Evolutionary conservation across 1,139 yeast species (phyloP).

Genomic region (Casaregolazyma lundiana): DNA sequence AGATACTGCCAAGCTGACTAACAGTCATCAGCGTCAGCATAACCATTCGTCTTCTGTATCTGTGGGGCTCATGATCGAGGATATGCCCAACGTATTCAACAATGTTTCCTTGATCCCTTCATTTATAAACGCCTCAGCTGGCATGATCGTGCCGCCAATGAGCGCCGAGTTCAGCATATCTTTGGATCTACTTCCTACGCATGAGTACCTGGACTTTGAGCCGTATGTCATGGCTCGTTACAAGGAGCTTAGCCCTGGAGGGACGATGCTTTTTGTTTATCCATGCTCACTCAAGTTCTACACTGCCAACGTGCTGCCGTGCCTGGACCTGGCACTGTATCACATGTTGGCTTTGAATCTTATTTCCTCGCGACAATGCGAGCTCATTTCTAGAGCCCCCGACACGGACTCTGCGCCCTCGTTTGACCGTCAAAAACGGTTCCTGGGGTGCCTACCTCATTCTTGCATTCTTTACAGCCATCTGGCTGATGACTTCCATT

Average conservation of each 20-base stretch:
- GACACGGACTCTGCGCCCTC: constrained; percentile 16
- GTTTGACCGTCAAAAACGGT: constrained; percentile 18
- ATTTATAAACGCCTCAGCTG: constrained; percentile 2
- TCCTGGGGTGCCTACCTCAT: constrained; percentile 15
- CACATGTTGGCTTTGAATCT: constrained; percentile 26
- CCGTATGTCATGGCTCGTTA: constrained; percentile 20
- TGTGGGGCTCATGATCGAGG: neutral
- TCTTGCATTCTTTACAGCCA: constrained; percentile 19
- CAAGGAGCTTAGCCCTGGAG: constrained; percentile 25
- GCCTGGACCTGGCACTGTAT: constrained; percentile 26
- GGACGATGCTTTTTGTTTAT: constrained; percentile 24
- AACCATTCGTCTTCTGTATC: neutral
- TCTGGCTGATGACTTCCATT: constrained; percentile 14
- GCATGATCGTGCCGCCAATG: constrained; percentile 24
- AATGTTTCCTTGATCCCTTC: constrained; percentile 11
- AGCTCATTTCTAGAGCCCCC: constrained; percentile 25
- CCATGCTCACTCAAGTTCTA: constrained; percentile 26
- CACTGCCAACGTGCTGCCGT: constrained; percentile 22
- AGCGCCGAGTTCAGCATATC: constrained; percentile 24
- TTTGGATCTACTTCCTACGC: constrained; percentile 26
- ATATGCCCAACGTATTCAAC: constrained; percentile 8
- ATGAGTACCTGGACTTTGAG: constrained; percentile 18
- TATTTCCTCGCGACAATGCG: constrained; percentile 27
- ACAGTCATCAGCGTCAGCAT: neutral
- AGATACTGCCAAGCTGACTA: neutral